Base-by-base conservation (phyloP, 78 protist genomes). In the Goniomonas avonlea region DNA sequence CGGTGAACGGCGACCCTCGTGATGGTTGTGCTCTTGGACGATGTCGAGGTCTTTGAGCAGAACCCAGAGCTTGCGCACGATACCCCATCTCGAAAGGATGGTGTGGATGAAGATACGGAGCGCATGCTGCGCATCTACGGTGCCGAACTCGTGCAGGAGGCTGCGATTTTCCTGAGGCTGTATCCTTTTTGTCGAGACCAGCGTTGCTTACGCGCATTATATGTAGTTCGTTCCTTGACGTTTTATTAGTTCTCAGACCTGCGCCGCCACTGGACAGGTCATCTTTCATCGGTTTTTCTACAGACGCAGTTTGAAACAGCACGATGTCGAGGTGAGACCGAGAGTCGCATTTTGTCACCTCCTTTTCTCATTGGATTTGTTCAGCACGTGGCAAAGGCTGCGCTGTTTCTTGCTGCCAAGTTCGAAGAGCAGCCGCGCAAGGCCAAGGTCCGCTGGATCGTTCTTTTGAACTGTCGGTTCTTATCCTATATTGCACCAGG, bases 261-360 rank as follows among this genome's bases (percentile, higher is more conserved):
- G n/a, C n/a, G n/a, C n/a, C n/a, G n/a, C n/a, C n/a, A n/a, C n/a
- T n/a, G n/a, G n/a, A n/a, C n/a, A n/a, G n/a, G n/a, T n/a, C n/a
- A n/a, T n/a, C n/a, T 68, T 68, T 35, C 75, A 68, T 25, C 75
- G 75, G 20, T 68, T 68, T 35, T 68, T 27, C 75, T 68, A 25
- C 56, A 48, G 75, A 35, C 17, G 5, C 39, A 41, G 59, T 2
- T 27, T 68, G 58, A 43, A 43, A 32, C 38, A 41, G 8, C 43
- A 53, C 8, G 75, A 68, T 41, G n/a, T n/a, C n/a, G n/a, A n/a
- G n/a, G n/a, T n/a, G n/a, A n/a, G n/a, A n/a, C n/a, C n/a, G n/a
- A n/a, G n/a, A n/a, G n/a, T n/a, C n/a, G n/a, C n/a, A n/a, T n/a
- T n/a, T n/a, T n/a, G n/a, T n/a, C n/a, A n/a, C n/a, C n/a, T n/a